Evolutionary conservation across 306 rosid species (phyloP).

Genomic region (Pueraria montana): DNA sequence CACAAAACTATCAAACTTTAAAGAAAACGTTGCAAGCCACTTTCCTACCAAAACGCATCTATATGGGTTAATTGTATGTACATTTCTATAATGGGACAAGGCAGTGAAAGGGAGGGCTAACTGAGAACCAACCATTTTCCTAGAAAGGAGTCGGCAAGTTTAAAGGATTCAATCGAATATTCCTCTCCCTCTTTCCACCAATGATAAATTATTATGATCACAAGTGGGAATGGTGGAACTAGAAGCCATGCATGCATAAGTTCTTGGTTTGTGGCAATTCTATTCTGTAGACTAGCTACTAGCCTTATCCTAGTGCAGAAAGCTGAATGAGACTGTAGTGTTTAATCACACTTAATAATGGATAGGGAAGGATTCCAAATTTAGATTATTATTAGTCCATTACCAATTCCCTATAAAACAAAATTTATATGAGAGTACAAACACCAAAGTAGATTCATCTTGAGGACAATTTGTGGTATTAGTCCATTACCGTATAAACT

Average conservation of each 20-base stretch:
- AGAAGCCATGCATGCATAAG: constrained; percentile 22
- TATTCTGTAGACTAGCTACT: constrained; percentile 26
- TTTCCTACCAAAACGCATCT: constrained; percentile 34
- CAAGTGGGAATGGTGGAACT: constrained; percentile 28
- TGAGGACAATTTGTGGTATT: background rate
- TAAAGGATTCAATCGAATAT: constrained; percentile 44
- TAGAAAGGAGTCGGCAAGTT: constrained; percentile 27
- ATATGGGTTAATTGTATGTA: background rate
- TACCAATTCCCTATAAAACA: constrained; percentile 9
- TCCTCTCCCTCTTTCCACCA: constrained; percentile 35
- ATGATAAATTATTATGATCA: constrained; percentile 39
- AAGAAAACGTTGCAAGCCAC: constrained; percentile 28
- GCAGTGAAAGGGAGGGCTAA: constrained; percentile 19
- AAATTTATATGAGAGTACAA: background rate
- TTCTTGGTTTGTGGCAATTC: constrained; percentile 37
- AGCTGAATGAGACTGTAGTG: constrained; percentile 18
- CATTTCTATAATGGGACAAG: constrained; percentile 45
- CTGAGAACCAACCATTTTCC: constrained; percentile 46
- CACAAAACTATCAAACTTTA: constrained; percentile 34
- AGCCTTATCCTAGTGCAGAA: constrained; percentile 39
- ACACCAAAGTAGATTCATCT: constrained; percentile 3
- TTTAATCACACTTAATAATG: background rate
- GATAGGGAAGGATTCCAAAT: constrained; percentile 18
- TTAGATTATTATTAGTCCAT: constrained; percentile 8
- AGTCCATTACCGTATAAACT: background rate